Evolutionary conservation across 495 filamentous ascomycete species (phyloP).

Genomic region (Chlorociboria aeruginascens): DNA sequence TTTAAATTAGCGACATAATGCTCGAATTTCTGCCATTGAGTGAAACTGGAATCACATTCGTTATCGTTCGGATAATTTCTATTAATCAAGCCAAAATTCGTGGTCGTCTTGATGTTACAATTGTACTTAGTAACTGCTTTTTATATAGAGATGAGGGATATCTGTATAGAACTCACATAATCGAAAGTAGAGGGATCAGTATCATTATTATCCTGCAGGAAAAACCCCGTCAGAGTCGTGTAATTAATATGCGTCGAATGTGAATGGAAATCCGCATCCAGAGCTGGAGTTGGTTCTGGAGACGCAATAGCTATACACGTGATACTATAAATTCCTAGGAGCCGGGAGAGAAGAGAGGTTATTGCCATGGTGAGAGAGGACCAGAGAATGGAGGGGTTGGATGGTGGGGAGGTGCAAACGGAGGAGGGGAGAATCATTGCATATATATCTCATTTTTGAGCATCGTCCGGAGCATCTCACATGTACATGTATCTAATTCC

Average conservation of each 20-base stretch:
- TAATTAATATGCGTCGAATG: constrained; percentile 35
- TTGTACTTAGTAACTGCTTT: neutral
- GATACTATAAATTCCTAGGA: too few species aligned
- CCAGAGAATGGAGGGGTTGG: too few species aligned
- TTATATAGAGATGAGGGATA: neutral
- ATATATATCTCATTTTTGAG: too few species aligned
- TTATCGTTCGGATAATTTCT: constrained; percentile 41
- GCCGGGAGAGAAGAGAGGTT: too few species aligned
- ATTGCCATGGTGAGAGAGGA: too few species aligned
- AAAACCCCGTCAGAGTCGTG: constrained; percentile 53
- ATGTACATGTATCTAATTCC: too few species aligned
- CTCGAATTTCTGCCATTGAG: constrained; percentile 57
- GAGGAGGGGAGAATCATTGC: too few species aligned
- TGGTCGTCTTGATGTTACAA: constrained; percentile 30
- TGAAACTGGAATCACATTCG: constrained; percentile 22
- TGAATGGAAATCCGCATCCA: too few species aligned
- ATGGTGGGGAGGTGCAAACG: too few species aligned
- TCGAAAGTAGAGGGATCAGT: constrained; percentile 53
- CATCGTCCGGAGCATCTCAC: too few species aligned
- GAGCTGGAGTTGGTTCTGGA: too few species aligned
- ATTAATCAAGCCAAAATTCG: constrained; percentile 57
- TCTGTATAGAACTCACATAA: constrained; percentile 34
- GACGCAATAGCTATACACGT: too few species aligned
- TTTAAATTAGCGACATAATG: constrained; percentile 45
- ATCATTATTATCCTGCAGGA: constrained; percentile 51